Base-by-base conservation (phyloP, 768 basidiomycete genomes). In the Pleurotus tuber-regium region DNA sequence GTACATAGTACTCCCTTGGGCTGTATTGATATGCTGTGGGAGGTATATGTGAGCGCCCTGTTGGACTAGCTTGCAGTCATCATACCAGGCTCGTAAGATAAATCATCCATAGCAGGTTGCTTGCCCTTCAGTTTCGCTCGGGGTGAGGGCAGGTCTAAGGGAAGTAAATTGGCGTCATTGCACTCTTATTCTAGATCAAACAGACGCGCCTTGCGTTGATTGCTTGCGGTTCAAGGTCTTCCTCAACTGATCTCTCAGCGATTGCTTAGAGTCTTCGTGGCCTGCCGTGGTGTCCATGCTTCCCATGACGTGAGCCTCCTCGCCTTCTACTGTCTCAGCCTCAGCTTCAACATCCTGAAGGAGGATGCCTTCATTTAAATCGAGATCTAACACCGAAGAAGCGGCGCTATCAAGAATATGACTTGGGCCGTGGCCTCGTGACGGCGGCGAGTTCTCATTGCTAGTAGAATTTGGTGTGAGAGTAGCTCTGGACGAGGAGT, bases 1-100 rank as follows among this genome's bases (percentile, higher is more conserved):
- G 77, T 12, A 98, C 81, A 62, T 90, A 97, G 66, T 98, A 99
- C 63, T 92, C 83, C 47, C 94, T 77, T 19, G 79, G 81, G 46
- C 75, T 70, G 60, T 74, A 79, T 43, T 64, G 63, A 47, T 70
- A 61, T 30, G 61, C 76, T 78, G 56, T 44, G 54, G 47, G 55
- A 28, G 43, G 40, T 47, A 43, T 54, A 21, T 18, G 8, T 40
- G 58, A 56, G 60, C 40, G 30, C 31, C 50, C 35, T 26, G 58
- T 39, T 51, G 54, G 33, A 28, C 8, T 26, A 47, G 25, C 28
- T 3, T 10, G 26, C 46, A 42, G 14, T 19, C 21, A 36, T 26
- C 59, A 56, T 58, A 79, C 80, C 73, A 59, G 68, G 59, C 21
- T 64, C 63, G 40, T 74, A 67, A n/a, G 68, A 54, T 16, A 78